Percentiles rank a stretch among this genome's conserved stretches.
phyloP scores from a whole-genome alignment of 1,284 basidiomycete species.

The Termitomyces sp. region DNA sequence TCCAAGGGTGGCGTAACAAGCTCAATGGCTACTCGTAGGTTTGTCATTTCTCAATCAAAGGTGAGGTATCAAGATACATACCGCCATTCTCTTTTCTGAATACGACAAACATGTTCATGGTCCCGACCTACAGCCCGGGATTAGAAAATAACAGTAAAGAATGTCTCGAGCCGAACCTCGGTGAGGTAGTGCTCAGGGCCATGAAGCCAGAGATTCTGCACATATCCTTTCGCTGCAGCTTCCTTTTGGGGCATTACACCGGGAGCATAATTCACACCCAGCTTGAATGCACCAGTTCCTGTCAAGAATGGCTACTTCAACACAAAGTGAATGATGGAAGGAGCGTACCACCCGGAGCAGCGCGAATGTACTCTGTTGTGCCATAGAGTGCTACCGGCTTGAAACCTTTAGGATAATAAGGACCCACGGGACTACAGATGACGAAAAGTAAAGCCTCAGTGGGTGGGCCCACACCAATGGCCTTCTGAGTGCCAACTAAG shows the following conservation, averaged over 20 bases:
- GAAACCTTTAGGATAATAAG: slow-evolving; percentile 94
- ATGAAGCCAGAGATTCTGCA: slow-evolving; percentile 94
- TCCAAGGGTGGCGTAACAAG: slow-evolving; percentile 91
- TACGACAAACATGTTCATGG: slow-evolving; percentile 95
- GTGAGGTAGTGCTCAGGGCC: slow-evolving; percentile 85
- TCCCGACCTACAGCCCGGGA: slow-evolving; percentile 60
- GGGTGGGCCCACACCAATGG: slow-evolving; percentile 86
- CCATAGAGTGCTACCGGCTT: slow-evolving; percentile 93
- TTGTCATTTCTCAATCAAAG: background rate
- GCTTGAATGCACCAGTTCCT: slow-evolving; percentile 88
- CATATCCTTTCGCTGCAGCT: slow-evolving; percentile 83
- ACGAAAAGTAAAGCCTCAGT: slow-evolving; percentile 91
- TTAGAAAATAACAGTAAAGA: background rate
- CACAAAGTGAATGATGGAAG: background rate
- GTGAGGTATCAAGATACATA: slow-evolving; percentile 25
- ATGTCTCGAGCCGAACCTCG: slow-evolving; percentile 39
- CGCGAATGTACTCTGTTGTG: slow-evolving; percentile 87
- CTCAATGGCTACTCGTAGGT: slow-evolving; percentile 49
- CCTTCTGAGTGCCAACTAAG: slow-evolving; percentile 85
- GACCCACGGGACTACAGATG: slow-evolving; percentile 90
- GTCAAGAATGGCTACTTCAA: background rate
- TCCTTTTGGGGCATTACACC: slow-evolving; percentile 85
- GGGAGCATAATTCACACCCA: slow-evolving; percentile 90
- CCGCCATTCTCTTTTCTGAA: slow-evolving; percentile 74
- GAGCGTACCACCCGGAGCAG: slow-evolving; percentile 79